Evolutionary conservation across 192 early-diverging fungal genomes (phyloP).

Genomic region (Entrophospora sp.): DNA sequence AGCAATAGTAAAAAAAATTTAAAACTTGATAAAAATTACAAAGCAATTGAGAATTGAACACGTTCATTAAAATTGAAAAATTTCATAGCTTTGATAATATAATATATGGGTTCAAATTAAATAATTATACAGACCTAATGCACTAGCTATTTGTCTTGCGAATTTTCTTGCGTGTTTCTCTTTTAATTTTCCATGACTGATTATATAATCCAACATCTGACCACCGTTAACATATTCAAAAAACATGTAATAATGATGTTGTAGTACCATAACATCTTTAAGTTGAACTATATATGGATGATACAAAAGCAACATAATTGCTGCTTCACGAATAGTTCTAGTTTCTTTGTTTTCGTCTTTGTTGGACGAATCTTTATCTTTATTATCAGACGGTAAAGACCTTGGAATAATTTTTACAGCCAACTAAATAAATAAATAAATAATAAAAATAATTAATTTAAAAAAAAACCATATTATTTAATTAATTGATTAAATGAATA

Average conservation of each 20-base stretch:
- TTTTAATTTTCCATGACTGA: constrained; percentile 87
- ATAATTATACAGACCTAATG: constrained; percentile 48
- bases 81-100: background rate
- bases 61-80: too few relatives aligned
- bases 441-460: background rate
- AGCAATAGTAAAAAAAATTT: background rate
- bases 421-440: constrained; percentile 47
- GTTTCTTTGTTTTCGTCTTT: constrained; percentile 67
- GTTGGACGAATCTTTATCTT: constrained; percentile 42
- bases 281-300: constrained; percentile 90
- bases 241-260: constrained; percentile 86
- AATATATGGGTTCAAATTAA: background rate
- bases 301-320: constrained; percentile 78
- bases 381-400: constrained; percentile 43
- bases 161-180: constrained; percentile 86
- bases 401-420: constrained; percentile 87
- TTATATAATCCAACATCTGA: constrained; percentile 91
- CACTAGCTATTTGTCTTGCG: constrained; percentile 83
- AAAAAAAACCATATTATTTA: constrained; percentile 4
- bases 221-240: constrained; percentile 89
- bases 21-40: too few relatives aligned
- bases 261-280: constrained; percentile 76
- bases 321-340: constrained; percentile 82
- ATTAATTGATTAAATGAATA: background rate
- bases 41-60: too few relatives aligned